Evolutionary conservation across 2,329 filamentous ascomycete genomes (phyloP), one percentile per base, ranked within the genome.

Genomic region (Ceratocystis diversiconidia): DNA sequence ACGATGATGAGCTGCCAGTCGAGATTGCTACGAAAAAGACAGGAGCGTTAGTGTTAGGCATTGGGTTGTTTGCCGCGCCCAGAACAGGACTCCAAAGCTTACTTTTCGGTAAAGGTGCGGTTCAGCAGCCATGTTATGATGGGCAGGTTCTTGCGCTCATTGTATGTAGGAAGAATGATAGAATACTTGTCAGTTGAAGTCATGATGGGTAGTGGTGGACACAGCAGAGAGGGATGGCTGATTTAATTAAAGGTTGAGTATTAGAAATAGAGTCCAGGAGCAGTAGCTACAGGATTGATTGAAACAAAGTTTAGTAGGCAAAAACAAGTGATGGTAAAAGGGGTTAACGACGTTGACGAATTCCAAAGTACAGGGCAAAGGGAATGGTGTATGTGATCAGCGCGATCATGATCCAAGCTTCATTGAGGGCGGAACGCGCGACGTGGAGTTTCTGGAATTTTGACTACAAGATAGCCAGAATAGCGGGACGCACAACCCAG

Each of bases 1-100:
- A 99, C 89, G 75, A 99, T 94, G 75, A 99, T 88, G 75, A 99
- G 82, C 79, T 99, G 92, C 90, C 90, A 99, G 76, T 97, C 87
- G 72, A 99, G 84, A 62, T 94, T 88, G 74, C 92, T 96, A 28
- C 2, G 19, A 61, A 17, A 32, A 66, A 32, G 10, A 44, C 60
- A 7, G 12, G 30, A 19, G 32, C 63, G 61, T 25, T 52, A 50
- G 2, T 19, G 22, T 44, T 15, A 19, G 59, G 12, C 28, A 5
- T 3, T 0, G 0, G 12, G 52, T 59, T 30, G 28, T 8, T 17
- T 12, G 0, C 5, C 2, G 7, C 25, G 19, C 25, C 25, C 25
- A 25, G 7, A 4, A 6, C 15, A 25, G 48, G 48, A 52, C 25
- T 52, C 19, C 15, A 17, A 12, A 19, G 72, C 84, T 69, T 80